Percentiles rank a stretch among this genome's conserved stretches.
phyloP scores from a whole-genome alignment of 2,329 filamentous ascomycete genomes.

The Penicillium rolfsii region DNA sequence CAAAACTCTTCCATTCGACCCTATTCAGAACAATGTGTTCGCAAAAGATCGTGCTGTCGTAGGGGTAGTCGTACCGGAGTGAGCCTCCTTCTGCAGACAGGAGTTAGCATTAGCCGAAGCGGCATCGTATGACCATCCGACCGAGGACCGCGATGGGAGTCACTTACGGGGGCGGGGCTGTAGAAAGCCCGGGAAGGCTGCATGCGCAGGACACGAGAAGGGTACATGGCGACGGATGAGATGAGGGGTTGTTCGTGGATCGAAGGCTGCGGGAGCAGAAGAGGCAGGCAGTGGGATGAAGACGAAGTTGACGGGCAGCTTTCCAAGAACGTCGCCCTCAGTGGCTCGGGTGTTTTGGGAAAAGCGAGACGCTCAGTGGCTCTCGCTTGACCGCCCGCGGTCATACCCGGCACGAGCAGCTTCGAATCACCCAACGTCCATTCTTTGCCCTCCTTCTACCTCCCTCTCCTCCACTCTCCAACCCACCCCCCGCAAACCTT shows the following conservation, averaged over 20 bases:
- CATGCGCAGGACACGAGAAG: conserved; percentile 68
- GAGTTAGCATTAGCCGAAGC: conserved; percentile 46
- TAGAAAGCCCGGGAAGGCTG: conserved; percentile 52
- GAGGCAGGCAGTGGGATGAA: conserved; percentile 26
- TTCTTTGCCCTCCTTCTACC: conserved; percentile 31
- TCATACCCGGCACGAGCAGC: conserved; percentile 41
- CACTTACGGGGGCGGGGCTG: conserved; percentile 70
- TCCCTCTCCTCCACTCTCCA: conserved; percentile 28
- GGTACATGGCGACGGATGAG: conserved; percentile 60
- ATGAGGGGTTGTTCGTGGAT: conserved; percentile 12
- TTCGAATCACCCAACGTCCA: conserved; percentile 42
- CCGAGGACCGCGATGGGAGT: conserved; percentile 14
- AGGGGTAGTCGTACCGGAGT: conserved; percentile 57
- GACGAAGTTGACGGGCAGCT: conserved; percentile 25
- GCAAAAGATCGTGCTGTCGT: conserved; percentile 4
- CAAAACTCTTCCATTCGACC: background rate
- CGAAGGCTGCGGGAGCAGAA: conserved; percentile 10
- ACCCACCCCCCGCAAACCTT: conserved; percentile 19
- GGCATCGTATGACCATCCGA: conserved; percentile 24
- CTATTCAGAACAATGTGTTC: conserved; percentile 14
- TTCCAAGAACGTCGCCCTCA: conserved; percentile 28
- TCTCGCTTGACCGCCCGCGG: conserved; percentile 46
- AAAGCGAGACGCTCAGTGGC: conserved; percentile 39
- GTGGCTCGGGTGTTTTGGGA: conserved; percentile 41
- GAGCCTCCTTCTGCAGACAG: conserved; percentile 61